phyloP scores from a whole-genome alignment of 2,329 filamentous ascomycete genomes.

The Colletotrichum destructivum region DNA sequence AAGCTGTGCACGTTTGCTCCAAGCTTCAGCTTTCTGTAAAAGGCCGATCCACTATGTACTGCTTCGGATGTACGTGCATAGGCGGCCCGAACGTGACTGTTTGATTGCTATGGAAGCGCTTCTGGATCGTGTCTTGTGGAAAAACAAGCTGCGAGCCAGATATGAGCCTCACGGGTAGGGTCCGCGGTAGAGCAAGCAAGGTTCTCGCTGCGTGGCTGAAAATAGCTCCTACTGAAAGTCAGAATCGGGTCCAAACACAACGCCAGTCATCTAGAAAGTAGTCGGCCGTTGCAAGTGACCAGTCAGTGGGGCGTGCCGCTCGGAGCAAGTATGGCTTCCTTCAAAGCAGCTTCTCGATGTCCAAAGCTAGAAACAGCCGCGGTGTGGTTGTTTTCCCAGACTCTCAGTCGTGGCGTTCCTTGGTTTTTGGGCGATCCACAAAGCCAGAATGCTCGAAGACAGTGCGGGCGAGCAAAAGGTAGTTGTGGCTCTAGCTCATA shows the following conservation, averaged over 20 bases:
- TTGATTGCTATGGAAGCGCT: neutral
- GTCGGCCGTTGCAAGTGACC: too few relatives aligned
- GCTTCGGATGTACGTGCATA: neutral
- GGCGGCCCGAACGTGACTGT: neutral
- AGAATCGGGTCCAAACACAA: neutral
- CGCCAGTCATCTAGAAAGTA: too few relatives aligned
- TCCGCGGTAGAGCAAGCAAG: neutral
- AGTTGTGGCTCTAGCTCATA: neutral
- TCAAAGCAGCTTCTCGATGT: too few relatives aligned
- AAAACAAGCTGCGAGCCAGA: neutral
- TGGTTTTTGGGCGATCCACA: neutral
- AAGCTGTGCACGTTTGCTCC: neutral
- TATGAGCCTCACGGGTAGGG: neutral
- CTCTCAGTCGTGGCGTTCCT: neutral
- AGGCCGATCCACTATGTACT: neutral
- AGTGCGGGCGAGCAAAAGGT: neutral
- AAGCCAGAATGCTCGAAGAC: neutral
- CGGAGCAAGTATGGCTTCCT: too few relatives aligned
- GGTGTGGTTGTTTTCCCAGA: neutral
- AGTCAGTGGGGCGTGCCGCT: too few relatives aligned
- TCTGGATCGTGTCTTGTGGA: neutral
- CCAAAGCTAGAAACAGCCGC: too few relatives aligned
- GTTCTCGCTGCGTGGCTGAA: neutral
- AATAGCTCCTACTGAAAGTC: neutral
- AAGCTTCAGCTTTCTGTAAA: neutral